These are phyloP conservation scores for Seminavis robusta DNA, from an alignment of 108 stramenopile species.

Conservation along the genomic window DNA sequence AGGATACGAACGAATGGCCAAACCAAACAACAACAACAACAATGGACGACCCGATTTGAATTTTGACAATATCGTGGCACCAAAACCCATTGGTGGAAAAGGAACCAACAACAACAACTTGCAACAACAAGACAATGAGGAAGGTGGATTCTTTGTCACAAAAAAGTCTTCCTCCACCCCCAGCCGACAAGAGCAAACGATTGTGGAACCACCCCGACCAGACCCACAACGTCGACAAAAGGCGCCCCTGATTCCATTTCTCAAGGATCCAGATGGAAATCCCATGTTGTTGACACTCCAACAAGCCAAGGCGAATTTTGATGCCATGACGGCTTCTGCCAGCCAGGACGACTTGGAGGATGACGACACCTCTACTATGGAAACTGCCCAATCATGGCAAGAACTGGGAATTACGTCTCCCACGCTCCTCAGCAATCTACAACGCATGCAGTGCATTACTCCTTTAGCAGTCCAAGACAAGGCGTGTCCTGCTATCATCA, in stretches of 20 bases:
- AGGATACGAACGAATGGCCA: constrained; percentile 30
- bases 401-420: constrained; percentile 63
- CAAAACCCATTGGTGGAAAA: constrained; percentile 52
- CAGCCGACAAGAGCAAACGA: neutral
- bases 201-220: neutral
- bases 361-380: neutral
- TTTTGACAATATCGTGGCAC: constrained; percentile 41
- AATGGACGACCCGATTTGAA: constrained; percentile 6
- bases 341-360: too few relatives aligned
- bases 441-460: constrained; percentile 49
- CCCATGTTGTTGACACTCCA: constrained; percentile 56
- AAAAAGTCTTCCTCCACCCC: neutral
- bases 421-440: constrained; percentile 50
- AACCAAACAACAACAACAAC: constrained; percentile 3
- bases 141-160: neutral
- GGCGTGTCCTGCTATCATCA: constrained; percentile 56
- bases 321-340: too few relatives aligned
- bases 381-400: constrained; percentile 54
- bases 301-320: constrained; percentile 37
- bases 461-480: constrained; percentile 76
- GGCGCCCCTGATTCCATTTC: constrained; percentile 16
- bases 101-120: constrained; percentile 20
- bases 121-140: constrained; percentile 6
- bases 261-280: constrained; percentile 65
- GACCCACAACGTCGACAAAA: constrained; percentile 14